Evolutionary conservation across 1,139 yeast genomes (phyloP).

Genomic region (Scheffersomyces lignicola): DNA sequence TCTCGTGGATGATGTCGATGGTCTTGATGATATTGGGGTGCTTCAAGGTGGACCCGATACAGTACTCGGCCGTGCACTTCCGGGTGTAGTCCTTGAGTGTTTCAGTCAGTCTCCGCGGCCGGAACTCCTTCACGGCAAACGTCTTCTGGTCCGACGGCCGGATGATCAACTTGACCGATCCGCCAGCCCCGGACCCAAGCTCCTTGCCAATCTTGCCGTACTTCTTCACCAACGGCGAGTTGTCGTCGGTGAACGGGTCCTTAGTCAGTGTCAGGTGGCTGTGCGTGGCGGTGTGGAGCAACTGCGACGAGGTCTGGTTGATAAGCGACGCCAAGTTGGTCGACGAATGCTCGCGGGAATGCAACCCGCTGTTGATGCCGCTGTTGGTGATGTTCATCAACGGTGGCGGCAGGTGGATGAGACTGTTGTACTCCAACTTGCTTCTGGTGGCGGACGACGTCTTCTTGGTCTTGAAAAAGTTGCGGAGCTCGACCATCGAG

Average conservation of each 20-base stretch:
- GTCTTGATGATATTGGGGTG: slow-evolving; percentile 95
- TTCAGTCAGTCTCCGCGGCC: slow-evolving; percentile 83
- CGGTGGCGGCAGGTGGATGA: slow-evolving; percentile 35
- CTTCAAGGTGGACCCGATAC: slow-evolving; percentile 93
- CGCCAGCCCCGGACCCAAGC: slow-evolving; percentile 98
- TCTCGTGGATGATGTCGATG: slow-evolving; percentile 85
- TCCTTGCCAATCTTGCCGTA: slow-evolving; percentile 89
- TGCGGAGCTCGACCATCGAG: slow-evolving; percentile 43
- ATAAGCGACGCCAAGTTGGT: slow-evolving; percentile 45
- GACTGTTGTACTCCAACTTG: slow-evolving; percentile 24
- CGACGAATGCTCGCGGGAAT: slow-evolving; percentile 37
- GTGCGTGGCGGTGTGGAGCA: slow-evolving; percentile 40
- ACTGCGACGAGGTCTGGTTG: slow-evolving; percentile 46
- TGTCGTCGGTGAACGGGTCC: slow-evolving; percentile 51
- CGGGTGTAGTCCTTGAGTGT: slow-evolving; percentile 86
- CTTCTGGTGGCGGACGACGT: slow-evolving; percentile 19
- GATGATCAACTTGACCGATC: slow-evolving; percentile 83
- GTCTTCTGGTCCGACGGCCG: slow-evolving; percentile 80
- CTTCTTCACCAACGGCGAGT: slow-evolving; percentile 71
- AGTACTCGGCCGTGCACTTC: slow-evolving; percentile 95
- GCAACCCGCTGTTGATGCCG: slow-evolving; percentile 14
- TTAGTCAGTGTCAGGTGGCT: slow-evolving; percentile 23
- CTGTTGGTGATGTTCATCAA: slow-evolving; percentile 14
- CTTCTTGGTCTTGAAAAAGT: slow-evolving; percentile 42
- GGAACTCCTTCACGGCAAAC: slow-evolving; percentile 95